Conservation (phyloP, 2,329 filamentous ascomycete genomes). For the Lachnellula hyalina region DNA sequence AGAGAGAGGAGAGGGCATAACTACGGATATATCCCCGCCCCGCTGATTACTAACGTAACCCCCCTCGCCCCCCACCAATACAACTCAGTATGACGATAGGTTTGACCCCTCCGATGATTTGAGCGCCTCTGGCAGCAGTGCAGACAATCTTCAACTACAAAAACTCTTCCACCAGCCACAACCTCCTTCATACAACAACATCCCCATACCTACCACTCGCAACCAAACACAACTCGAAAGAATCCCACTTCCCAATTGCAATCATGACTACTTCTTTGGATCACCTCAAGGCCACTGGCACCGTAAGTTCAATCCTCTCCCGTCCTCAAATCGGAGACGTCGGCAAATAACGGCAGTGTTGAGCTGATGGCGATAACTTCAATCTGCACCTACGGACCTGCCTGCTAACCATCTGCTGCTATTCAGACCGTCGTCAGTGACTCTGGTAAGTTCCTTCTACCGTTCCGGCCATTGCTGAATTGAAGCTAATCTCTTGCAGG, state of each 20-base stretch:
- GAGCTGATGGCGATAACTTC: conserved; percentile 9
- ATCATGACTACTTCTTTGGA: conserved; percentile 85
- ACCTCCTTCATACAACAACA: conserved; percentile 1
- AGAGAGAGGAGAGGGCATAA: no score
- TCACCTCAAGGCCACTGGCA: conserved; percentile 95
- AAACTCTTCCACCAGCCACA: conserved; percentile 9
- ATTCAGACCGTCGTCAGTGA: conserved; percentile 87
- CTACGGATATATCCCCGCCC: neutral
- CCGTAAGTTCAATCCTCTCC: conserved; percentile 58
- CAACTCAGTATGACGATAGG: conserved; percentile 8
- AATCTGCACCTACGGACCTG: neutral
- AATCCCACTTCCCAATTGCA: conserved; percentile 7
- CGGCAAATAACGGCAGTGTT: conserved; percentile 7
- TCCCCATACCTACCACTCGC: conserved; percentile 1
- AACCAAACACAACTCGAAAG: neutral
- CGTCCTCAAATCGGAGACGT: conserved; percentile 6
- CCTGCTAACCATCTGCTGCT: conserved; percentile 18
- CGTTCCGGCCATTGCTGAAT: conserved; percentile 1
- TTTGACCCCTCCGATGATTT: conserved; percentile 1
- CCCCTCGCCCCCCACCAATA: conserved; percentile 8
- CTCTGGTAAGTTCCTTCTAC: conserved; percentile 61
- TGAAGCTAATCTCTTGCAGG: conserved; percentile 39
- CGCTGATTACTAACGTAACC: conserved; percentile 12
- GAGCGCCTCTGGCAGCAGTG: conserved; percentile 1
- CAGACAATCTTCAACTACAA: conserved; percentile 12